phyloP scores from a whole-genome alignment of 2,329 filamentous ascomycete species.

The Calonectria naviculata region DNA sequence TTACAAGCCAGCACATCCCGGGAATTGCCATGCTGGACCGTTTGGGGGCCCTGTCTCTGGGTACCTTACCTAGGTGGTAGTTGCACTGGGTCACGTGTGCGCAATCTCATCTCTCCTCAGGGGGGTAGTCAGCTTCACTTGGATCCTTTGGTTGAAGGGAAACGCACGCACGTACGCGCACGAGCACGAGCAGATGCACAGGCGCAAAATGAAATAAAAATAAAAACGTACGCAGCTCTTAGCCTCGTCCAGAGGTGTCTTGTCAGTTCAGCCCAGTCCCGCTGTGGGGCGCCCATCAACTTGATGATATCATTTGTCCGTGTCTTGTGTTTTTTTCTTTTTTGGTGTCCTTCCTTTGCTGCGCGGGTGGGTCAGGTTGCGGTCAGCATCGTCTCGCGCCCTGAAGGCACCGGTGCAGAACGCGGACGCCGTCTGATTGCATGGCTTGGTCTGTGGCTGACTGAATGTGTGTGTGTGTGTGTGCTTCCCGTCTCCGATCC shows the following conservation, averaged over 20 bases:
- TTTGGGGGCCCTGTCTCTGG: neutral
- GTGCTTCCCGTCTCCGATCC: neutral
- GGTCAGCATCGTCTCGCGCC: neutral
- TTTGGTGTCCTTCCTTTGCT: neutral
- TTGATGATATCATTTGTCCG: constrained; percentile 13
- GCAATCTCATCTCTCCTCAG: neutral
- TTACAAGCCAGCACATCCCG: constrained; percentile 4
- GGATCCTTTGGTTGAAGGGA: neutral
- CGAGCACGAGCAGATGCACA: neutral
- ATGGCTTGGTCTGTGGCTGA: constrained; percentile 8
- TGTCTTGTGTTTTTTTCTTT: neutral
- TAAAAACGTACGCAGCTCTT: neutral
- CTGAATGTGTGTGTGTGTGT: neutral
- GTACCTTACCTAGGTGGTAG: no score
- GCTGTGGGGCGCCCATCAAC: neutral
- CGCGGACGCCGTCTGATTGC: constrained; percentile 1
- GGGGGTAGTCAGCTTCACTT: neutral
- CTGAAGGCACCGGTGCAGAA: constrained; percentile 9
- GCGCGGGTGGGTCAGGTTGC: neutral
- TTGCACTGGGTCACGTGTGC: constrained; percentile 1
- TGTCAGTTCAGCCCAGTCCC: constrained; percentile 1
- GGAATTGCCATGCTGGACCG: neutral
- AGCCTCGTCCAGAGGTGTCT: neutral
- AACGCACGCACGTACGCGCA: neutral
- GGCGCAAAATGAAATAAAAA: neutral